Base-by-base conservation (phyloP, 345 rosid genomes). In the Moringa oleifera region DNA sequence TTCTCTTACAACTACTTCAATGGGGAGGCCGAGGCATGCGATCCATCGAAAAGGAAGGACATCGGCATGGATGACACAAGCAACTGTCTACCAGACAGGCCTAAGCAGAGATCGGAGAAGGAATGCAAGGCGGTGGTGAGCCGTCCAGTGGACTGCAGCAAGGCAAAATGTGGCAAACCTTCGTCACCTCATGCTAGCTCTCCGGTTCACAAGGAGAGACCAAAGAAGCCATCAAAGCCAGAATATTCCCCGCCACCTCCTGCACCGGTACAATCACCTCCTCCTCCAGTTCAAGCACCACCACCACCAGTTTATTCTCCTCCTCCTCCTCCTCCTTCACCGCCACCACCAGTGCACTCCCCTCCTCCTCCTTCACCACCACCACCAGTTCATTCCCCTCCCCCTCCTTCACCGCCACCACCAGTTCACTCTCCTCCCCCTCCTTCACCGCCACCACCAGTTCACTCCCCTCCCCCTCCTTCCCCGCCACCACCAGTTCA, bases 81-180 rank as follows among this genome's bases (percentile, higher is more conserved):
- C 24, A 85, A 88, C 46, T 88, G 95, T 36, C 59, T 85, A 51
- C 66, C 70, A n/a, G 81, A 72, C 8, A 64, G 77, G 64, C 82
- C 89, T 0, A 57, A 66, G 0, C 95, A 81, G 36, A 85, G 72
- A 68, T 25, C 79, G 2, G 61, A 62, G 9, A 73, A 57, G n/a
- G 18, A 23, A 51, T 85, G 91, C 33, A 33, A 65, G 20, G 75
- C 76, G 0, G 95, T 83, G 61, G 76, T 79, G 47, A 78, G 69
- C 23, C 73, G 66, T 45, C 88, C 84, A 0, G 79, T 85, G 18
- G 83, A 87, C 68, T 87, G 95, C 51, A 67, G 82, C 65, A 80
- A 82, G 31, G 80, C 76, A 49, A 72, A 63, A 36, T 87, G 94
- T 63, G 53, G 65, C 9, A 65, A 57, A 21, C 16, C 58, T 18